phyloP scores from a whole-genome alignment of 257 asterid species.

The Salvia rosmarinus region DNA sequence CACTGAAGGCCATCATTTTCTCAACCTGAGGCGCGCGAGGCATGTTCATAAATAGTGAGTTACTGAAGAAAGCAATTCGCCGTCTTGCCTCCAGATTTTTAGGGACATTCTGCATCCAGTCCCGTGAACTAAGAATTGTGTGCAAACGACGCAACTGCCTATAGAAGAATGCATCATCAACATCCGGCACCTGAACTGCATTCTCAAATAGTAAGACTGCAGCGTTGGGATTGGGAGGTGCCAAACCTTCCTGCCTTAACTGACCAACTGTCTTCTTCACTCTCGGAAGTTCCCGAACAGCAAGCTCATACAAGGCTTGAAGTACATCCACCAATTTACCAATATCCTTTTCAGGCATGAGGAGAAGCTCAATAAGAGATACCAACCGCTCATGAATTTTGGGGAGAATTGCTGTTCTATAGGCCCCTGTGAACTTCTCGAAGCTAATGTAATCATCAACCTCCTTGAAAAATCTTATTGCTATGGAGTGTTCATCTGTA shows the following conservation, averaged over 20 bases:
- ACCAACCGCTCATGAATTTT: constrained; percentile 60
- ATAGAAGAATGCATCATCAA: constrained; percentile 62
- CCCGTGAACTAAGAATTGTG: constrained; percentile 77
- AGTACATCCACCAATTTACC: constrained; percentile 63
- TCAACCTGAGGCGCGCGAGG: constrained; percentile 93
- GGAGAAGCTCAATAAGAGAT: constrained; percentile 63
- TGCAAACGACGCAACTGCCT: constrained; percentile 76
- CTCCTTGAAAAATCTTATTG: constrained; percentile 59
- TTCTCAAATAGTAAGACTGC: constrained; percentile 64
- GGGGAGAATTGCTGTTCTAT: constrained; percentile 56
- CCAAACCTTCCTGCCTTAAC: constrained; percentile 76
- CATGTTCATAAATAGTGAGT: constrained; percentile 94
- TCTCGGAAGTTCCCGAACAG: constrained; percentile 69
- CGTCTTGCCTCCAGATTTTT: constrained; percentile 75
- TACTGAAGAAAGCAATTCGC: constrained; percentile 85
- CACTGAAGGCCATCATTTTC: constrained; percentile 95
- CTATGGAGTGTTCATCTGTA: constrained; percentile 72
- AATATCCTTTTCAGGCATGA: constrained; percentile 53
- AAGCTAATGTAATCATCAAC: constrained; percentile 51
- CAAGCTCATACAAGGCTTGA: constrained; percentile 84
- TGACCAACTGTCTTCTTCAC: constrained; percentile 58
- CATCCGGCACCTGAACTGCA: constrained; percentile 66
- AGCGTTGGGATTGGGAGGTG: constrained; percentile 41
- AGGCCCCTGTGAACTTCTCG: constrained; percentile 67
- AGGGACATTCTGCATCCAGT: constrained; percentile 81